phyloP scores from a whole-genome alignment of 2,329 filamentous ascomycete genomes.

The Dactylonectria estremocensis region DNA sequence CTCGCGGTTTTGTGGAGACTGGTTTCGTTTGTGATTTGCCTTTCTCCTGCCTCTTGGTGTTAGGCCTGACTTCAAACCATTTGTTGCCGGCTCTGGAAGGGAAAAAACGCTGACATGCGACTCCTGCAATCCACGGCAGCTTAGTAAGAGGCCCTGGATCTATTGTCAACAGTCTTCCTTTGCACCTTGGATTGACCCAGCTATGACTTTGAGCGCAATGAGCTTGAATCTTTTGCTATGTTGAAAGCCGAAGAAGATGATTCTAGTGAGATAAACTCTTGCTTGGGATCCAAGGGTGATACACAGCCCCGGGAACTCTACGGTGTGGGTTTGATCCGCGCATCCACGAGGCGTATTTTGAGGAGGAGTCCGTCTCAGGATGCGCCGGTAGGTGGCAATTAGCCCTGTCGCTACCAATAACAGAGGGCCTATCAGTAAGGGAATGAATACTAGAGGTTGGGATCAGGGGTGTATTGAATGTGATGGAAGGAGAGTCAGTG shows the following conservation, averaged over 20 bases:
- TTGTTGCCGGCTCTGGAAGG: conserved; percentile 2
- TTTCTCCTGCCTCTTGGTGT: conserved; percentile 1
- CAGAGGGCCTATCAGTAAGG: no score
- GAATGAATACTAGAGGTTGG: neutral
- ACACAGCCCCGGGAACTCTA: no score
- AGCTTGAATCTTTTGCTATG: no score
- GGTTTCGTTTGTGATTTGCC: conserved; percentile 3
- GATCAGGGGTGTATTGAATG: neutral
- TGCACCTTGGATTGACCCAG: conserved; percentile 9
- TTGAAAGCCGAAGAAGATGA: neutral
- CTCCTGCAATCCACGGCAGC: neutral
- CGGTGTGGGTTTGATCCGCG: no score
- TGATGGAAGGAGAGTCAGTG: neutral
- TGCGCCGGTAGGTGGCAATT: no score
- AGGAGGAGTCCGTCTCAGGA: no score
- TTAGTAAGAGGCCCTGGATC: neutral
- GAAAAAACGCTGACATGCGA: conserved; percentile 7
- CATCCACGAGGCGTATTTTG: no score
- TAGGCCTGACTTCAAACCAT: conserved; percentile 3
- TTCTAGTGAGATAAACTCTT: neutral
- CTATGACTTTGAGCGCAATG: conserved; percentile 2
- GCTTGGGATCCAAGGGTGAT: neutral
- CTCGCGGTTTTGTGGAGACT: neutral
- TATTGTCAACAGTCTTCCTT: neutral
- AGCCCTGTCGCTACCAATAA: no score